These are phyloP conservation scores for Xylariaceae sp. DNA, from an alignment of 2,329 filamentous ascomycete species.

Conservation along the genomic window DNA sequence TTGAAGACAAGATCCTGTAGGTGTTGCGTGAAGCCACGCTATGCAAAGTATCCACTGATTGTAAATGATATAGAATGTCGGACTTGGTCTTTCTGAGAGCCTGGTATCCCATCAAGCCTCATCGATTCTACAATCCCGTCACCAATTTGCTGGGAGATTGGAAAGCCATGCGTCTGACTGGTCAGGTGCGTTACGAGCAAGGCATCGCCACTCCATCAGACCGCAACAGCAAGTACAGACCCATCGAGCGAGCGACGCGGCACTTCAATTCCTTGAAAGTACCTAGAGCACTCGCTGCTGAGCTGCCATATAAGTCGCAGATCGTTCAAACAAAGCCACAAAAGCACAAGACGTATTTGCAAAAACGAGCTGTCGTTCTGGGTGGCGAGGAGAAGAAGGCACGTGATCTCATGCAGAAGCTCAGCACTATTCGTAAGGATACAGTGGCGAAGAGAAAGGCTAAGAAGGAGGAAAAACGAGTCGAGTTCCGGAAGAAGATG, in stretches of 20 bases:
- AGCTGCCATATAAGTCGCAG: conserved; percentile 89
- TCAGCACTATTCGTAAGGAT: conserved; percentile 86
- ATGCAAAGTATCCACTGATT: too few relatives aligned
- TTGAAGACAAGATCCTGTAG: conserved; percentile 89
- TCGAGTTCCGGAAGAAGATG: conserved; percentile 77
- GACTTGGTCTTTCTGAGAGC: conserved; percentile 95
- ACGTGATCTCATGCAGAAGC: conserved; percentile 84
- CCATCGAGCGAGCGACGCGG: conserved; percentile 59
- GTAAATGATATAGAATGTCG: conserved; percentile 52
- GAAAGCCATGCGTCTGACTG: conserved; percentile 91
- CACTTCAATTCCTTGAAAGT: conserved; percentile 78
- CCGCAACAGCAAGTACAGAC: conserved; percentile 81
- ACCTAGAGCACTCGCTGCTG: conserved; percentile 74
- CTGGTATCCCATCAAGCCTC: conserved; percentile 94
- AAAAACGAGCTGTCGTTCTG: conserved; percentile 89
- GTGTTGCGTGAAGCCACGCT: too few relatives aligned
- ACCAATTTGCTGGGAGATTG: conserved; percentile 85
- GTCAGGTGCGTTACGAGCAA: conserved; percentile 77
- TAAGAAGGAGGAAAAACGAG: conserved; percentile 85
- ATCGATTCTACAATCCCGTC: conserved; percentile 94
- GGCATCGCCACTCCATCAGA: conserved; percentile 71
- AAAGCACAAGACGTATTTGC: conserved; percentile 79
- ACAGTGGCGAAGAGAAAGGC: conserved; percentile 76
- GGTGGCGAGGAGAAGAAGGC: conserved; percentile 86
- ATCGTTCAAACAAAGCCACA: conserved; percentile 78